Evolutionary conservation across 305 asterid genomes (phyloP).

Genomic region (Rubia balearica): DNA sequence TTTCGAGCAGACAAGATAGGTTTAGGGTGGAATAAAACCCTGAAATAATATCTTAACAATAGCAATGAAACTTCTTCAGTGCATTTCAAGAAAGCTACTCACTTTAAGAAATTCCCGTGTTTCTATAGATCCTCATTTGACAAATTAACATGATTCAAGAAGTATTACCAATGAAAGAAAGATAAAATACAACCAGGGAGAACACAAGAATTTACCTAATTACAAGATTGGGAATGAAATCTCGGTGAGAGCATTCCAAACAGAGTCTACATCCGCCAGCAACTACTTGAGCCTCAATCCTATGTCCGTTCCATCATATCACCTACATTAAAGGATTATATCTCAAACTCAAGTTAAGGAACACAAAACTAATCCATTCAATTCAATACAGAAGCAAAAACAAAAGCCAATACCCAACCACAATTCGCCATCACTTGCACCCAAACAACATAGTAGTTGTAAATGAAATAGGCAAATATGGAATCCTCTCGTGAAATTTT

Average conservation of each 20-base stretch:
- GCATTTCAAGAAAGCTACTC: no score
- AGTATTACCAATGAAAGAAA: neutral
- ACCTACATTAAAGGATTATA: constrained; percentile 32
- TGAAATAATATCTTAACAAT: neutral
- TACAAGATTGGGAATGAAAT: constrained; percentile 90
- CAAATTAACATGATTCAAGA: neutral
- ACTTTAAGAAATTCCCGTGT: no score
- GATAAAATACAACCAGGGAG: neutral
- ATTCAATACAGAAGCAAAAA: no score
- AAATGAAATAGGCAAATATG: no score
- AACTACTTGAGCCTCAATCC: constrained; percentile 57
- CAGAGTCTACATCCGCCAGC: constrained; percentile 65
- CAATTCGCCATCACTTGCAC: no score
- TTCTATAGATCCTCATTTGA: neutral
- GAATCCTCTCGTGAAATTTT: no score
- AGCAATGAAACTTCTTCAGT: neutral
- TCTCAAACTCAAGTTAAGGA: constrained; percentile 41
- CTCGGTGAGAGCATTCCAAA: constrained; percentile 83
- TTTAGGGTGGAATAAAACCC: neutral
- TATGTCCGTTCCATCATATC: constrained; percentile 81
- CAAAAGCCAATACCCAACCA: neutral
- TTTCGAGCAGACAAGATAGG: neutral
- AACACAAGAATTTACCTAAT: constrained; percentile 41
- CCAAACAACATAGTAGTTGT: no score
- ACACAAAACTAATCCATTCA: no score